Base-by-base conservation (phyloP, 768 basidiomycete genomes). In the Auriculariales sp. region DNA sequence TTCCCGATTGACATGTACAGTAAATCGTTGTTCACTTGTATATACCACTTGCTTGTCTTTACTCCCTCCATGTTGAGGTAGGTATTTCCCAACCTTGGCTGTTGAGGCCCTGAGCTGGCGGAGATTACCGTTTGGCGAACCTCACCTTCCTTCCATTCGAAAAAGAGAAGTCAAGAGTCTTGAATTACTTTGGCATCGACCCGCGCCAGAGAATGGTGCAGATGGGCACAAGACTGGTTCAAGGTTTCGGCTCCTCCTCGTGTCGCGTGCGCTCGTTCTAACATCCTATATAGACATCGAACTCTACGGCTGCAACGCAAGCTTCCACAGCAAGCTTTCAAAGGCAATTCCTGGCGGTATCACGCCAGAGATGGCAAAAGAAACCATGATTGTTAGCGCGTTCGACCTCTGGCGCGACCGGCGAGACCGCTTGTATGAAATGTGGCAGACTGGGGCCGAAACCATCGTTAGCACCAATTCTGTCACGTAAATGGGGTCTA, bases 391-490 rank as follows among this genome's bases (percentile, higher is more conserved):
- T 2, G 59, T 99, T 28, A 89, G 87, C 15, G 84, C 92, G 1
- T 98, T 95, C 66, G 71, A 81, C 60, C 67, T 99, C 1, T 44
- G 39, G 39, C 39, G 39, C 39, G 39, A 44, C 39, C 39, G 39
- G 12, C 39, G 17, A 14, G 25, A 45, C 15, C 9, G 19, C 14
- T 28, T 93, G 25, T 79, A 81, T 58, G 78, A 87, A 57, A 85
- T 97, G 72, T 97, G 92, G 92, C 74, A 85, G 42, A 89, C 88
- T 57, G 90, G 88, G 36, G 91, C 91, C 19, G 78, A 84, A 58
- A 75, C 79, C 22, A 79, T 95, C 45, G 87, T 92, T 56, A 55
- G 67, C 51, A 45, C 46, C 51, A 14, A 35, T 57, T 22, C 50
- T 42, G 45, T 7, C 53, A 58, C 31, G 3, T 47, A 11, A 52